Evolutionary conservation across 1,139 yeast species (phyloP).

Genomic region (Waltiozyma sp.): DNA sequence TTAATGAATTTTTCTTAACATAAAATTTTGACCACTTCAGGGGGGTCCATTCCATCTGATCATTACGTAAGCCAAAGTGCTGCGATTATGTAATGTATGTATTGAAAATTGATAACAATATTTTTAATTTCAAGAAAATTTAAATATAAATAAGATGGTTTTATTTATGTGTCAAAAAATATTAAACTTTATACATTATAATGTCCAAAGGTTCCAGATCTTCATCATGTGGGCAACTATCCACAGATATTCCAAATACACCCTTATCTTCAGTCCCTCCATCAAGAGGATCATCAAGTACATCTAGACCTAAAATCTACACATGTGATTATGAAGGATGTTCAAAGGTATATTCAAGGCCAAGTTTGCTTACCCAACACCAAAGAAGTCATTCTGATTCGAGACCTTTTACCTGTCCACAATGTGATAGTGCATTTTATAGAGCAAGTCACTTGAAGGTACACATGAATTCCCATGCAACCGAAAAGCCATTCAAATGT

Average conservation of each 20-base stretch:
- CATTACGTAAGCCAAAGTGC: not conserved
- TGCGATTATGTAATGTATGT: not conserved
- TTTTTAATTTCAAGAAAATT: too few relatives aligned
- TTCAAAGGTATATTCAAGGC: slow-evolving; percentile 66
- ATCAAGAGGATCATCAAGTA: slow-evolving; percentile 23
- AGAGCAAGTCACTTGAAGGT: slow-evolving; percentile 72
- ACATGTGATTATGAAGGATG: slow-evolving; percentile 57
- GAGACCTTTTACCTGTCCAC: slow-evolving; percentile 59
- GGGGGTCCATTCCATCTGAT: too few relatives aligned
- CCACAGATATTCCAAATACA: not conserved
- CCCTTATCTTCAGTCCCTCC: slow-evolving; percentile 3
- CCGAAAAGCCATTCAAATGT: slow-evolving; percentile 67
- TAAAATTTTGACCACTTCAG: not conserved
- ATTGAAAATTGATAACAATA: too few relatives aligned
- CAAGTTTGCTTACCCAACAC: slow-evolving; percentile 78
- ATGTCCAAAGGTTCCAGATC: not conserved
- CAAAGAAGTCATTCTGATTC: slow-evolving; percentile 67
- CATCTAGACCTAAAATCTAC: slow-evolving; percentile 44
- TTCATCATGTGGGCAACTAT: not conserved
- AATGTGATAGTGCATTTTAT: slow-evolving; percentile 55
- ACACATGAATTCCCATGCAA: slow-evolving; percentile 56
- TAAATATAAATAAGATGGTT: too few relatives aligned
- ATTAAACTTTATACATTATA: too few relatives aligned
- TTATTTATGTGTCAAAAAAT: too few relatives aligned
- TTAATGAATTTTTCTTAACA: not conserved